Evolutionary conservation across 1,139 yeast species (phyloP).

Genomic region (Blastobotrys capitulatus): DNA sequence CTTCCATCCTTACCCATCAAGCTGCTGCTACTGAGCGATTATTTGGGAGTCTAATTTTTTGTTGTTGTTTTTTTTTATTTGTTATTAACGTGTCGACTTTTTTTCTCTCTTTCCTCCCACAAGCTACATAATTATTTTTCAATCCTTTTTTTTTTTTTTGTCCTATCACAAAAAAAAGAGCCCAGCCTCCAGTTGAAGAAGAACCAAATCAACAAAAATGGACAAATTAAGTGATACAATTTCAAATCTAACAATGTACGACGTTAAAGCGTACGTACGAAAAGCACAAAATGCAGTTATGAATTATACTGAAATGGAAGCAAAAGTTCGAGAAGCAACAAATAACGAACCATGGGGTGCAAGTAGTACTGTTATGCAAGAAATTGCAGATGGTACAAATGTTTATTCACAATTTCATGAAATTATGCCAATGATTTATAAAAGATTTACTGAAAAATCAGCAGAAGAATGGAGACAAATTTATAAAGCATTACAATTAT

Average conservation of each 20-base stretch:
- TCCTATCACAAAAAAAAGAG: too few relatives aligned
- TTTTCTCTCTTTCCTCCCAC: too few relatives aligned
- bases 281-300: constrained; percentile 94
- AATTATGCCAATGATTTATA: constrained; percentile 43
- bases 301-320: constrained; percentile 93
- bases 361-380: constrained; percentile 80
- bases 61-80: too few relatives aligned
- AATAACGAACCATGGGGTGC: constrained; percentile 99
- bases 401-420: constrained; percentile 52
- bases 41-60: too few relatives aligned
- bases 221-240: constrained; percentile 67
- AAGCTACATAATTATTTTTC: too few relatives aligned
- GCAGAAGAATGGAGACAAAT: constrained; percentile 99
- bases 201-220: constrained; percentile 37
- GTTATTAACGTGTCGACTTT: too few relatives aligned
- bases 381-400: constrained; percentile 92
- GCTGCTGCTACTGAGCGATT: too few relatives aligned
- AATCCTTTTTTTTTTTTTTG: too few relatives aligned
- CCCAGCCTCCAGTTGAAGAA: too few relatives aligned
- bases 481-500: constrained; percentile 83
- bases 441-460: constrained; percentile 85
- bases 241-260: constrained; percentile 81
- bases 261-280: constrained; percentile 95
- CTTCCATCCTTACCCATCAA: too few relatives aligned
- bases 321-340: constrained; percentile 83